Conservation (phyloP, 257 asterid species). For the Perilla frutescens region DNA sequence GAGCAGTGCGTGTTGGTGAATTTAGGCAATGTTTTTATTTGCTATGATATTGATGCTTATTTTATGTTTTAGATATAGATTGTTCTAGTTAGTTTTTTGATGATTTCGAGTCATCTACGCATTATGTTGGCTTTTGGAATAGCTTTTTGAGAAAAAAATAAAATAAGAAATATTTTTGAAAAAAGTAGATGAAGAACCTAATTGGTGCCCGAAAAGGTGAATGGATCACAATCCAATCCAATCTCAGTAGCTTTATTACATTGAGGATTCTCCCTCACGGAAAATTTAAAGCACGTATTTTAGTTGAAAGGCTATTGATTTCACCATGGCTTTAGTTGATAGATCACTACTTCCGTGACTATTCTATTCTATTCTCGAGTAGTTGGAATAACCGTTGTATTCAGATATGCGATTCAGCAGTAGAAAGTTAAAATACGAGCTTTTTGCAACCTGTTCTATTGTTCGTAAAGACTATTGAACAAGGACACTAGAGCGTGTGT, state of each 20-base stretch:
- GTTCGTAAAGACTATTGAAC: neutral
- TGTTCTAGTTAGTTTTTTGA: neutral
- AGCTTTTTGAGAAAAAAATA: neutral
- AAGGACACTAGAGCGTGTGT: neutral
- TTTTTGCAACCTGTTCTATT: neutral
- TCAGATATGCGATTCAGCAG: conserved; percentile 17
- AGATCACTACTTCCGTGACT: conserved; percentile 10
- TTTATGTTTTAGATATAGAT: neutral
- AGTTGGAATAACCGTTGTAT: conserved; percentile 6
- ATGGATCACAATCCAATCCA: conserved; percentile 4
- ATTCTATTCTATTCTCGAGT: neutral
- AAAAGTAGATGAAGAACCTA: conserved; percentile 23
- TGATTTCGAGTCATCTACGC: neutral
- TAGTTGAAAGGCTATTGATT: conserved; percentile 12
- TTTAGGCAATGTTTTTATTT: neutral
- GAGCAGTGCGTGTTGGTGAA: conserved; percentile 5
- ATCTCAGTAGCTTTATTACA: conserved; percentile 5
- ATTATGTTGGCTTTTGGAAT: conserved; percentile 5
- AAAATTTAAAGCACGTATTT: neutral
- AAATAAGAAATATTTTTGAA: neutral
- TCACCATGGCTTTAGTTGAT: neutral
- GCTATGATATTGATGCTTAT: conserved; percentile 22
- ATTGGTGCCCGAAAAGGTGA: conserved; percentile 26
- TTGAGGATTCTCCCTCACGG: neutral
- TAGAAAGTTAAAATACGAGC: neutral